Base-by-base conservation (phyloP, 106 monocot species). In the Posidonia australis region DNA sequence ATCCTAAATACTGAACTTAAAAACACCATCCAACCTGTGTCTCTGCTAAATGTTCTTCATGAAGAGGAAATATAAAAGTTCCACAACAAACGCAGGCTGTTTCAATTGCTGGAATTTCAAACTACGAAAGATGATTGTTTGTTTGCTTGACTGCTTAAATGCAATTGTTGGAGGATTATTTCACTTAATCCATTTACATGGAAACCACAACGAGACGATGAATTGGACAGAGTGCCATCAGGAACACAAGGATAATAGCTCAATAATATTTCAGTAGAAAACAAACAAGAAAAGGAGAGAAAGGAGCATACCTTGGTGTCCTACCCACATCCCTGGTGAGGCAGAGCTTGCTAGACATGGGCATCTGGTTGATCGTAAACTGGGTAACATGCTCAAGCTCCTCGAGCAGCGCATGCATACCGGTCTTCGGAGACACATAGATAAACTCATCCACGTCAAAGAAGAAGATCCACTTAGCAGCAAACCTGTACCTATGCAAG, bases 371-470 rank as follows among this genome's bases (percentile, higher is more conserved):
- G 29, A 85, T 75, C 2, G 85, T 81, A 58, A 85, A 81, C 77
- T 90, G 90, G 0, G 86, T 64, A 59, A 60, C 78, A 17, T 73
- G 70, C 13, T 51, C 29, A 52, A 90, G 60, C 25, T 67, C 73
- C 4, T 55, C 36, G 51, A 90, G 74, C 28, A 86, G 46, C 11
- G 67, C 20, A 13, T 54, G 48, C 24, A 90, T 65, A 13, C 47
- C 76, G 5, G 27, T 56, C 55, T 51, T 69, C n/a, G 64, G 67
- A 0, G 71, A 56, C 13, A 90, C 44, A 46, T 86, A 86, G 11
- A 90, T 42, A 68, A 81, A 90, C 86, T 90, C 90, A 20, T 90
- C 90, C 28, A 90, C 67, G 44, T 90, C 90, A 53, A 90, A 90
- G 81, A 86, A 83, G 74, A 90, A 83, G 43, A 83, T 81, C 90